Evolutionary conservation across 768 basidiomycete species (phyloP), one percentile per base, ranked within the genome.

Genomic region (Rubroboletus pulcherrimus): DNA sequence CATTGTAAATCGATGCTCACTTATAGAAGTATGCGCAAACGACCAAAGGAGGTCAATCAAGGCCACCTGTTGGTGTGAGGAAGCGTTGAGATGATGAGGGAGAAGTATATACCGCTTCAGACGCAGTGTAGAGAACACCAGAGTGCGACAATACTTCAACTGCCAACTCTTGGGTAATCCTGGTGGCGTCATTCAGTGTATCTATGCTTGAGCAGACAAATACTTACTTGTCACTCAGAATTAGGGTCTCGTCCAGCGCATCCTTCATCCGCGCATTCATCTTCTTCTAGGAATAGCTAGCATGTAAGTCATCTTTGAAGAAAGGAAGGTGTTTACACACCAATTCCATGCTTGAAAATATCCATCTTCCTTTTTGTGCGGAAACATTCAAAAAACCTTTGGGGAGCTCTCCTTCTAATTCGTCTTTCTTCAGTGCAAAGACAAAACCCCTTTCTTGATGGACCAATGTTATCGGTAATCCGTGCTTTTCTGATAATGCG

Each of bases 201-300:
- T 7, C 10, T 7, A 9, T 37, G 5, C 26, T 15, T 11, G 4
- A 35, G 19, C 2, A 24, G 29, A 49, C 26, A 26, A 11, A 29
- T 6, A 61, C 76, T 12, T 55, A 86, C 89, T 84, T 86, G 58
- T 93, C 86, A 64, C 94, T 95, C 48, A 98, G 75, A 39, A 93
- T 80, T 50, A 97, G 73, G 0, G 91, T 84, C 69, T 98, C 96
- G 55, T 94, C 87, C n/a, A 96, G 74, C 0, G 92, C 87, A 66
- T 96, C 93, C 62, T 86, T 88, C 85, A 97, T 90, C 44, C 93
- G 75, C 0, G 90, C 85, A 66, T 94, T 95, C 73, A 90, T 77
- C 64, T 93, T 93, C 69, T 91, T 89, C 93, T 94, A 29, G 5
- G 2, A 30, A 12, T 49, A 29, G 21, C 30, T 0, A 9, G 12